Evolutionary conservation across 2,329 filamentous ascomycete species (phyloP), one percentile per base, ranked within the genome.

Genomic region (Periconia digitata): DNA sequence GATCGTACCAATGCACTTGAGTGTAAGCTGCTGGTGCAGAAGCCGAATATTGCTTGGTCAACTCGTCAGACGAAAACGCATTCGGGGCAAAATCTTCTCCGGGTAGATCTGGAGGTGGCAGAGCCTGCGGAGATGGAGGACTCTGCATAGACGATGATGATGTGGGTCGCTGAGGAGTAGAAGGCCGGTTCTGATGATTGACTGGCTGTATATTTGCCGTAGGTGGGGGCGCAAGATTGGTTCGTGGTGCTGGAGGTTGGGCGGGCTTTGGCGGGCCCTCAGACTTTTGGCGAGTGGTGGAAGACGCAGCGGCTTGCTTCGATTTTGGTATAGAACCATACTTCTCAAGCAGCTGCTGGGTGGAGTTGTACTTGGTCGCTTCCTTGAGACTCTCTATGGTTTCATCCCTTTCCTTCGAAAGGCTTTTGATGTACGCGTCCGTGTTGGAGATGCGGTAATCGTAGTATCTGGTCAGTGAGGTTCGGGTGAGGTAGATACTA

Each of bases 331-430:
- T 83, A 17, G 79, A 76, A 8, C 91, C 92, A 69, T 99, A 99
- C 64, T 97, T 99, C 64, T 97, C 90, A 10, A 99, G 82, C 50
- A 99, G 74, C 67, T 96, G 85, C 64, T 95, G 84, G 1, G 94
- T 99, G 24, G 92, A 94, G 72, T 97, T 90, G 75, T 96, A 99
- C 71, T 89, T 96, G 27, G 94, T 99, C 21, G 92, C 92, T 49
- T 87, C 85, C 74, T 99, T 99, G 54, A 99, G 83, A 73, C 92
- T 92, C 69, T 95, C 87, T 56, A 99, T 97, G 2, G 92, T 96
- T 60, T 85, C 85, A 50, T 89, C 84, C 45, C 92, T 85, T 71
- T 96, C 89, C 45, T 84, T 83, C 62, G 92, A 85, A 29, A 92
- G 81, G 17, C 82, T 82, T 60, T 92, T 87, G 23, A 97, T 79